phyloP scores from a whole-genome alignment of 2,329 filamentous ascomycete genomes.

The Rhinocladiella mackenziei region DNA sequence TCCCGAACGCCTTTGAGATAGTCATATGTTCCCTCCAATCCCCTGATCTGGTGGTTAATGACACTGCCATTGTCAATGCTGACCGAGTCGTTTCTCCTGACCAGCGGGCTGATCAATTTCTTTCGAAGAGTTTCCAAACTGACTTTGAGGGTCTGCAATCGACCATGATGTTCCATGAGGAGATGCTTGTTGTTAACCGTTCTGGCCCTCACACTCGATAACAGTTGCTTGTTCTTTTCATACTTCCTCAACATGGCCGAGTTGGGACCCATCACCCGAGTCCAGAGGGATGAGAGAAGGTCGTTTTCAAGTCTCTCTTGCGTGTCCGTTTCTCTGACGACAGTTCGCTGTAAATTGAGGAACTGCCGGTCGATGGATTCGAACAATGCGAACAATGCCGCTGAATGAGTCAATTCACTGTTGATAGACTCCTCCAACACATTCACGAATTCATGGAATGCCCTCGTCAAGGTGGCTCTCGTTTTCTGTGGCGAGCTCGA shows the following conservation, averaged over 20 bases:
- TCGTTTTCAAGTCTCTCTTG: conserved; percentile 80
- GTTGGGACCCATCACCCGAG: conserved; percentile 72
- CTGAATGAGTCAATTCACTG: conserved; percentile 74
- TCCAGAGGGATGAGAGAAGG: conserved; percentile 80
- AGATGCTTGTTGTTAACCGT: conserved; percentile 85
- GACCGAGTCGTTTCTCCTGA: conserved; percentile 60
- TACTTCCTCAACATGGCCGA: conserved; percentile 77
- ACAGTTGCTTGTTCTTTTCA: conserved; percentile 78
- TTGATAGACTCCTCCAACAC: conserved; percentile 87
- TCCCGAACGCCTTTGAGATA: conserved; percentile 73
- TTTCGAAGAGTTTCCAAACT: conserved; percentile 79
- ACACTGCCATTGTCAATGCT: conserved; percentile 56
- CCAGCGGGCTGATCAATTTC: conserved; percentile 79
- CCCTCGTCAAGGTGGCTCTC: conserved; percentile 73
- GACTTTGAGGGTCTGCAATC: conserved; percentile 76
- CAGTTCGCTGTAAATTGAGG: conserved; percentile 77
- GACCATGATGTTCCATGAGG: conserved; percentile 79
- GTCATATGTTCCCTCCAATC: conserved; percentile 72
- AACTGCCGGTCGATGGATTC: conserved; percentile 89
- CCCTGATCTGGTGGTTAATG: conserved; percentile 74
- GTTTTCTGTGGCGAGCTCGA: conserved; percentile 77
- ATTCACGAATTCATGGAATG: conserved; percentile 80
- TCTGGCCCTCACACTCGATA: conserved; percentile 72
- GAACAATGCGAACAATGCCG: conserved; percentile 81
- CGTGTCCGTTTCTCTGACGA: conserved; percentile 74